Evolutionary conservation across 306 rosid genomes (phyloP).

Genomic region (Arachis stenosperma): DNA sequence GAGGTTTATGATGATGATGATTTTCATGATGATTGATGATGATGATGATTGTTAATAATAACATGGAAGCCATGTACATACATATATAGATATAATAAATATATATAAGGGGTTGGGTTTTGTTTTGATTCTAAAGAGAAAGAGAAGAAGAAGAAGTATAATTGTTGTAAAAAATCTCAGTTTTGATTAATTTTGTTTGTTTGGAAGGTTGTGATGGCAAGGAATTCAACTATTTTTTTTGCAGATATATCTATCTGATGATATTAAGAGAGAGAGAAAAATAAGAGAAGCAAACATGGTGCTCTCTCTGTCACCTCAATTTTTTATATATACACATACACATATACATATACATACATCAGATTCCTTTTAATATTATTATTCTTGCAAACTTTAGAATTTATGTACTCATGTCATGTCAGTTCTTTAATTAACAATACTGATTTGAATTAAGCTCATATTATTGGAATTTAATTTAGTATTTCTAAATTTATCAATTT

Average conservation of each 20-base stretch:
- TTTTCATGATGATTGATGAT: background rate
- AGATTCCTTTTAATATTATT: conserved; percentile 26
- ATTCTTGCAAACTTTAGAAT: conserved; percentile 15
- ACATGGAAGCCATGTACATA: conserved; percentile 56
- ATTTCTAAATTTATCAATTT: no score
- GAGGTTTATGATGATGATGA: conserved; percentile 4
- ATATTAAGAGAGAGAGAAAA: conserved; percentile 32
- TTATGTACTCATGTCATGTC: background rate
- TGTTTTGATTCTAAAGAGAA: conserved; percentile 27
- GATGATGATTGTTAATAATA: conserved; percentile 29
- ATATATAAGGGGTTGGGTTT: conserved; percentile 32
- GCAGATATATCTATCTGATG: conserved; percentile 27
- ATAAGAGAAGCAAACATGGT: conserved; percentile 47
- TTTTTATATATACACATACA: conserved; percentile 14
- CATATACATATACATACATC: conserved; percentile 10
- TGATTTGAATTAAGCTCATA: background rate
- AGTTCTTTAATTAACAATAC: background rate
- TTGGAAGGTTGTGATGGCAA: conserved; percentile 79
- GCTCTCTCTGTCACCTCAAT: conserved; percentile 64
- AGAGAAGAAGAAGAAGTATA: no score
- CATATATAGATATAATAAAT: conserved; percentile 1
- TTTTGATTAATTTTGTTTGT: conserved; percentile 87
- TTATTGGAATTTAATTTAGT: background rate
- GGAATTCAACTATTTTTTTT: conserved; percentile 51
- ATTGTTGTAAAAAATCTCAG: conserved; percentile 69